Conservation (phyloP, 305 asterid species). For the Andrographis paniculata region DNA sequence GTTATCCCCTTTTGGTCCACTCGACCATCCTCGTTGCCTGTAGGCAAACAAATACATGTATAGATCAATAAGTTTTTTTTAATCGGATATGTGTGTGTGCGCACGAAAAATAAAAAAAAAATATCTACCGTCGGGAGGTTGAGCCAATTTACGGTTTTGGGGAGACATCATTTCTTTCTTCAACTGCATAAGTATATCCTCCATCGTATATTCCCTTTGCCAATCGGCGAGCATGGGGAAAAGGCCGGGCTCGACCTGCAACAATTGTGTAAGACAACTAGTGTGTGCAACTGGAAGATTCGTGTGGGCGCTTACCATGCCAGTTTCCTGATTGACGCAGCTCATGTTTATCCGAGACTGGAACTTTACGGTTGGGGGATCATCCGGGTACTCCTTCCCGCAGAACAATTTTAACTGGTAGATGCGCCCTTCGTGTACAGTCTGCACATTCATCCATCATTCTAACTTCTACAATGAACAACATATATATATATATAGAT, state of each 20-base stretch:
- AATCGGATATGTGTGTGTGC: neutral
- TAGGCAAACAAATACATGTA: slow-evolving; percentile 13
- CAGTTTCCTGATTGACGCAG: slow-evolving; percentile 67
- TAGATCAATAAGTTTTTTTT: no score
- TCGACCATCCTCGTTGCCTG: slow-evolving; percentile 70
- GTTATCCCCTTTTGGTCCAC: slow-evolving; percentile 70
- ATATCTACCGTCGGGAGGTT: slow-evolving; percentile 58
- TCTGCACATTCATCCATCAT: slow-evolving; percentile 27
- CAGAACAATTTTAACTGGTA: slow-evolving; percentile 74
- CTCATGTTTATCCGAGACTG: slow-evolving; percentile 73
- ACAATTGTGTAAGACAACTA: slow-evolving; percentile 5
- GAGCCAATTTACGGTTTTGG: slow-evolving; percentile 69
- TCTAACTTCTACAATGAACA: no score
- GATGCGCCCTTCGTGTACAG: slow-evolving; percentile 83
- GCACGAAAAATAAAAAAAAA: neutral
- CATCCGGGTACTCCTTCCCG: slow-evolving; percentile 74
- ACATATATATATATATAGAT: no score
- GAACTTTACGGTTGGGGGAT: slow-evolving; percentile 66
- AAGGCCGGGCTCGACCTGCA: slow-evolving; percentile 58
- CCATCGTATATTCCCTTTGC: slow-evolving; percentile 79
- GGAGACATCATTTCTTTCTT: slow-evolving; percentile 86
- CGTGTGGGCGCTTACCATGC: slow-evolving; percentile 62
- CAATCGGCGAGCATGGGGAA: slow-evolving; percentile 76
- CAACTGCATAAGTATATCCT: slow-evolving; percentile 62
- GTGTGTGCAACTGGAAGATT: neutral